phyloP scores from a whole-genome alignment of 495 filamentous ascomycete species.

The Parachaetomium inaequale region DNA sequence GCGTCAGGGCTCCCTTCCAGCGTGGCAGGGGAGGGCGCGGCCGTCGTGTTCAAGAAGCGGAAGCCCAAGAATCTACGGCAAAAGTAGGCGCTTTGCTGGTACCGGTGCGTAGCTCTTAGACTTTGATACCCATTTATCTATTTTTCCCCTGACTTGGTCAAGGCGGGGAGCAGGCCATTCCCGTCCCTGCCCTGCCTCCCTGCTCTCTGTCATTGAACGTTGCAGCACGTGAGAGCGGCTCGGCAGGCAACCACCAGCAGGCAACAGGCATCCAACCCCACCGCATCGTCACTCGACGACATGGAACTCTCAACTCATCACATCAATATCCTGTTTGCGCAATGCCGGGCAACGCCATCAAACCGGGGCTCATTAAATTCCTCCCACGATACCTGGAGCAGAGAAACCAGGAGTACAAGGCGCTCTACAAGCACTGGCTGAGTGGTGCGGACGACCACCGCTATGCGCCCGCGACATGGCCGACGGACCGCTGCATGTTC shows the following conservation, averaged over 20 bases:
- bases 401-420: slow-evolving; percentile 9
- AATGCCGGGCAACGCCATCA: neutral
- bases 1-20: neutral
- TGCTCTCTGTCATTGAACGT: no score
- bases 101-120: neutral
- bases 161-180: no score
- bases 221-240: no score
- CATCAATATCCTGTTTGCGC: neutral
- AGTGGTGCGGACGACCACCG: neutral
- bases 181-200: no score
- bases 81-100: slow-evolving; percentile 27
- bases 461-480: slow-evolving; percentile 11
- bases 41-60: slow-evolving; percentile 84
- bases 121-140: slow-evolving; percentile 20
- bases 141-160: neutral
- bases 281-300: no score
- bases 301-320: no score
- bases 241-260: no score
- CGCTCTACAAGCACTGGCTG: neutral
- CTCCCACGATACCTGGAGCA: neutral
- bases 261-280: no score
- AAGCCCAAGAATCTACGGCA: slow-evolving; percentile 73
- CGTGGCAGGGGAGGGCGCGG: neutral
- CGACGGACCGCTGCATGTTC: slow-evolving; percentile 15
- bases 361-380: neutral